A percentile compares a stretch with the other conserved stretches of the same genome.
Evolutionary conservation across 306 rosid genomes (phyloP).

Genomic region (Vicia villosa): DNA sequence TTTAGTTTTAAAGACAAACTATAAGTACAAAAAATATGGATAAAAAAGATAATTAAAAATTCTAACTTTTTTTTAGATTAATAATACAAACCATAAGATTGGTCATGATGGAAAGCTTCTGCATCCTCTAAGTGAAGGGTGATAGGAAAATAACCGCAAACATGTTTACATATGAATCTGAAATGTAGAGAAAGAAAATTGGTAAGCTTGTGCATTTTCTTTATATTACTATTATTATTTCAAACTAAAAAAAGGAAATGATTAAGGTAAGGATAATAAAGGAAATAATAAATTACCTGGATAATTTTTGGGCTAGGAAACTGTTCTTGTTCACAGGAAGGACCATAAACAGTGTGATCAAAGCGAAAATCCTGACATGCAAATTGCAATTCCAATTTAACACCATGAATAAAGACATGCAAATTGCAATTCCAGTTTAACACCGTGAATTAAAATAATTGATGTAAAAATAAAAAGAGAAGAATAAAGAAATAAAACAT

Average conservation of each 20-base stretch:
- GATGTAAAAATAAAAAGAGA: background rate
- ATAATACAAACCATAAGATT: slow-evolving; percentile 68
- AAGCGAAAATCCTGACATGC: slow-evolving; percentile 54
- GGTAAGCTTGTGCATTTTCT: background rate
- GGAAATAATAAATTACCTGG: slow-evolving; percentile 41
- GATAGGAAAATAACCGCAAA: slow-evolving; percentile 70
- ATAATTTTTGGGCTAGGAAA: slow-evolving; percentile 49
- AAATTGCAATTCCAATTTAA: background rate
- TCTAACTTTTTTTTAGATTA: background rate
- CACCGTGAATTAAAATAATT: too few relatives aligned
- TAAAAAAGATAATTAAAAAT: background rate
- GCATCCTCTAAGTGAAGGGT: slow-evolving; percentile 71
- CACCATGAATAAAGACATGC: background rate
- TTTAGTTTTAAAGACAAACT: too few relatives aligned
- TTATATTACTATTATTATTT: background rate
- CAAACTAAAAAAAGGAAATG: background rate
- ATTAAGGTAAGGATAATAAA: background rate
- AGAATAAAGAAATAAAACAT: background rate
- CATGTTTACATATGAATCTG: slow-evolving; percentile 73
- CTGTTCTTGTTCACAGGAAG: slow-evolving; percentile 58
- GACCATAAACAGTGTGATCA: slow-evolving; percentile 50
- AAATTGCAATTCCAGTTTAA: too few relatives aligned
- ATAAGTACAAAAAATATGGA: background rate
- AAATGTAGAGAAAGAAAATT: slow-evolving; percentile 26
- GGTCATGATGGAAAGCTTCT: slow-evolving; percentile 60